phyloP scores from a whole-genome alignment of 768 basidiomycete genomes.

The Leccinum rimulosum region DNA sequence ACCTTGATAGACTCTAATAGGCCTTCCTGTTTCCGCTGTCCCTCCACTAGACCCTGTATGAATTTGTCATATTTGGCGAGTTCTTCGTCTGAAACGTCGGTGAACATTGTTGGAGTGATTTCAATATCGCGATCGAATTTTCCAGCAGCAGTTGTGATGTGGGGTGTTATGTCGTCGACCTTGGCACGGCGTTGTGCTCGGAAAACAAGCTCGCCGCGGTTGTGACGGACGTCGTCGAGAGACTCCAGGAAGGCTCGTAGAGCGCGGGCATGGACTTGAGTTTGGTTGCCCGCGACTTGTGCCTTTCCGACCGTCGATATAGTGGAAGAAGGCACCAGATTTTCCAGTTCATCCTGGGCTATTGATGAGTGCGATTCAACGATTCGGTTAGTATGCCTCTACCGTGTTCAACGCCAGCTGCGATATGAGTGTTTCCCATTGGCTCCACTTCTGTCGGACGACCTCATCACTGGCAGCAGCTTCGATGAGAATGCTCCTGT shows the following conservation, averaged over 20 bases:
- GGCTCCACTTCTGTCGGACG: conserved; percentile 81
- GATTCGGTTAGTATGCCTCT: background rate
- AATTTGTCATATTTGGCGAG: conserved; percentile 80
- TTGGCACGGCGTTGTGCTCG: conserved; percentile 61
- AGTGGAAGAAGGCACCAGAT: conserved; percentile 67
- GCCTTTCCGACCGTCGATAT: conserved; percentile 30
- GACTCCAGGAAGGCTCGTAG: conserved; percentile 75
- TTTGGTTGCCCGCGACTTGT: conserved; percentile 44
- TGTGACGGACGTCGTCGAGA: conserved; percentile 67
- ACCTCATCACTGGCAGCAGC: conserved; percentile 74
- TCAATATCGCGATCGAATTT: conserved; percentile 66
- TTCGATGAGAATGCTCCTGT: conserved; percentile 65
- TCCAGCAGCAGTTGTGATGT: conserved; percentile 63
- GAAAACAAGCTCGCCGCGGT: conserved; percentile 59
- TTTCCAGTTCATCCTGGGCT: conserved; percentile 60
- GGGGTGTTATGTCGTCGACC: conserved; percentile 70
- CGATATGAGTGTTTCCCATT: conserved; percentile 75
- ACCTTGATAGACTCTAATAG: conserved; percentile 68
- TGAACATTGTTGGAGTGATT: conserved; percentile 84
- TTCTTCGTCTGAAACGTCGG: conserved; percentile 75
- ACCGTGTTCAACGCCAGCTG: conserved; percentile 71
- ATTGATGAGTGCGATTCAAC: conserved; percentile 3
- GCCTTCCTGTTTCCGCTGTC: conserved; percentile 59
- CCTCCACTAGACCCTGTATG: conserved; percentile 54
- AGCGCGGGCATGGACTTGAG: conserved; percentile 62